Conservation (phyloP, 768 basidiomycete genomes). For the Leccinellum albellum region DNA sequence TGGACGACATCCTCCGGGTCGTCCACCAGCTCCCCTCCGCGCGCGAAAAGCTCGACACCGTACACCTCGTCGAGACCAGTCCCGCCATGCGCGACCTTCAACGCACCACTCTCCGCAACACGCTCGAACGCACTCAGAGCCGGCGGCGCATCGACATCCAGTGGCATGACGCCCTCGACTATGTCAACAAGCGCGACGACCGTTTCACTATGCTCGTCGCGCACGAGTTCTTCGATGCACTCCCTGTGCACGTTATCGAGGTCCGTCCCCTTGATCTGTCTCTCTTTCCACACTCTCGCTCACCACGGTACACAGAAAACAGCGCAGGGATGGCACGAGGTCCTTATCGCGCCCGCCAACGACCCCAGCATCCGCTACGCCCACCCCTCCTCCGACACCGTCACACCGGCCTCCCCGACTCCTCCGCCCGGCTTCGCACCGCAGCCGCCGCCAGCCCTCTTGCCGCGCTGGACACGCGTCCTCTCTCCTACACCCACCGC, state of each 20-base stretch:
- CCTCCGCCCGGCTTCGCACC: neutral
- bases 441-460: neutral
- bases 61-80: slow-evolving; percentile 85
- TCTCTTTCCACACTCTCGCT: too few relatives aligned
- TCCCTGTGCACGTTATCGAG: slow-evolving; percentile 88
- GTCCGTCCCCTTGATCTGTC: slow-evolving; percentile 36
- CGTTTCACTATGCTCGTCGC: slow-evolving; percentile 84
- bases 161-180: slow-evolving; percentile 76
- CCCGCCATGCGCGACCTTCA: slow-evolving; percentile 62
- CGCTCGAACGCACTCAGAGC: slow-evolving; percentile 19
- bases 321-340: slow-evolving; percentile 78
- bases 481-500: slow-evolving; percentile 58
- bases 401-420: slow-evolving; percentile 1
- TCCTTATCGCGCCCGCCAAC: slow-evolving; percentile 55
- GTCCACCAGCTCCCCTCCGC: slow-evolving; percentile 45
- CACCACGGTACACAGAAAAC: slow-evolving; percentile 53
- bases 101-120: slow-evolving; percentile 41
- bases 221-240: slow-evolving; percentile 96
- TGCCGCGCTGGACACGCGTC: slow-evolving; percentile 55
- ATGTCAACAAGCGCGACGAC: slow-evolving; percentile 48
- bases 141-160: slow-evolving; percentile 37
- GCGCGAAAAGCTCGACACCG: slow-evolving; percentile 35
- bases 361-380: slow-evolving; percentile 37
- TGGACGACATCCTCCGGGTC: slow-evolving; percentile 75
- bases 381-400: slow-evolving; percentile 14